These are phyloP conservation scores for Phialophora verrucosa DNA, from an alignment of 2,329 filamentous ascomycete genomes.

Conservation along the genomic window DNA sequence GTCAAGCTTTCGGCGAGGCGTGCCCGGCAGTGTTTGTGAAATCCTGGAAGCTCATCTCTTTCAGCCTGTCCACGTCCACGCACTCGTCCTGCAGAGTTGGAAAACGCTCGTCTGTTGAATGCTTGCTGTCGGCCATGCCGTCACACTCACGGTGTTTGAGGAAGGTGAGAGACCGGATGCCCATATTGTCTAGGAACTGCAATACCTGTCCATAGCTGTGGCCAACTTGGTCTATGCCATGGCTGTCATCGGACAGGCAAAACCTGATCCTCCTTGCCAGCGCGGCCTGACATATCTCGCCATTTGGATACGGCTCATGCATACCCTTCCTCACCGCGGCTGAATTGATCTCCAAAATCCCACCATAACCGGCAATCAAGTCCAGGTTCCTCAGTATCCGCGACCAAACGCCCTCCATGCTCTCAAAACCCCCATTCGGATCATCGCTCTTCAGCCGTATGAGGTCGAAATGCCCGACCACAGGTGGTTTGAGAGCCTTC, in stretches of 20 bases:
- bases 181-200: constrained; percentile 66
- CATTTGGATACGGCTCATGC: constrained; percentile 84
- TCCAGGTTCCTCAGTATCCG: constrained; percentile 75
- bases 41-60: constrained; percentile 22
- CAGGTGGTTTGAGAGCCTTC: constrained; percentile 68
- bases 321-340: constrained; percentile 87
- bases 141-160: constrained; percentile 37
- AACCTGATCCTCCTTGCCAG: constrained; percentile 76
- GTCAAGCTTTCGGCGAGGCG: not conserved
- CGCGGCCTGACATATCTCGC: constrained; percentile 78
- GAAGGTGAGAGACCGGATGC: constrained; percentile 49
- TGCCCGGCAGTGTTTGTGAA: not conserved
- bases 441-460: constrained; percentile 78
- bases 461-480: constrained; percentile 95
- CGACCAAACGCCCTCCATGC: constrained; percentile 72
- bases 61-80: constrained; percentile 23
- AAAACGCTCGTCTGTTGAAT: constrained; percentile 21
- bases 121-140: not conserved
- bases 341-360: constrained; percentile 87
- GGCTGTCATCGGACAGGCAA: constrained; percentile 93
- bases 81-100: constrained; percentile 14
- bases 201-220: constrained; percentile 77
- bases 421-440: constrained; percentile 65
- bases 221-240: constrained; percentile 84
- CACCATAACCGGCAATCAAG: constrained; percentile 73